Evolutionary conservation across 1,139 yeast species (phyloP), one percentile per base, ranked within the genome.

Genomic region (Debaryomyces sp.): DNA sequence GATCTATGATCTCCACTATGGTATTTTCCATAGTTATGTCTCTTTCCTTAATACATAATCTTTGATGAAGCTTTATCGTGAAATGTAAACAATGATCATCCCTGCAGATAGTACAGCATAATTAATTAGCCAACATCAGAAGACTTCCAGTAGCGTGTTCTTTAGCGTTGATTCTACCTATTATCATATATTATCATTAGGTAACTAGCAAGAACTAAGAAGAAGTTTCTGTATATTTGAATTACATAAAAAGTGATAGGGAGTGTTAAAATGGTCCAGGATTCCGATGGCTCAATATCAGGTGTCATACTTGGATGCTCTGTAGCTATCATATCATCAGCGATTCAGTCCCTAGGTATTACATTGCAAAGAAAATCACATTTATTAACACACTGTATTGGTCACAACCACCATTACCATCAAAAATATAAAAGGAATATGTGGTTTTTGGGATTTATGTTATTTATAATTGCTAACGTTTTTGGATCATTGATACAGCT

Each of bases 351-450:
- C 2, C 70, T 89, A 15, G 97, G 97, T 0, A 79, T 89, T 39
- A 88, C 96, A 1, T 73, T 90, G 40, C 97, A 91, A 64, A 75
- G 97, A 50, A 87, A 86, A 60, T 86, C 96, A 1, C 95, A 89
- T 60, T 65, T 84, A 30, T 62, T 79, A 37, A 46, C 58, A 23
- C 41, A 40, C 43, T 43, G 46, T 27, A 44, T 43, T 33, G 38
- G 38, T 13, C 50, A 53, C 41, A 47, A 36, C 33, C 62, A 66
- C 43, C 72, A 67, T 46, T 66, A 63, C 27, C 62, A 63, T 32
- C 70, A 69, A 45, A 64, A 62, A 42, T 77, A 81, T 54, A 78
- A 81, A 50, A 73, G 90, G 46, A 77, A 82, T 43, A 71, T 88
- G 62, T 90, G 97, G 97, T 75, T 89, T 40, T 53, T 80, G 29